phyloP scores from a whole-genome alignment of 306 rosid genomes.

The Sindora glabra region DNA sequence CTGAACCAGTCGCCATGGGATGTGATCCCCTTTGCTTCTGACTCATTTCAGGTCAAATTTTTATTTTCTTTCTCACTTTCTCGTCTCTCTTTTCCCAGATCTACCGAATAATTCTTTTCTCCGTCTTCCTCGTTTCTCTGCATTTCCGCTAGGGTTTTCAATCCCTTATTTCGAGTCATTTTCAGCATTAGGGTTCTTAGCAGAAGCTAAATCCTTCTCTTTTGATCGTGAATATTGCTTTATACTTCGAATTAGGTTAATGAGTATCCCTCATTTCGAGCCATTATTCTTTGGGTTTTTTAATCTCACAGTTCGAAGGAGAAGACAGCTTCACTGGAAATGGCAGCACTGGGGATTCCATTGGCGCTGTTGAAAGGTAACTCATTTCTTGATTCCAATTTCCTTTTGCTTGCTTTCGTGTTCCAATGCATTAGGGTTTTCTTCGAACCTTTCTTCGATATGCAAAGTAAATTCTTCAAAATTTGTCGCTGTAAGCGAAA shows the following conservation, averaged over 20 bases:
- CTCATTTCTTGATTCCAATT: slow-evolving; percentile 5
- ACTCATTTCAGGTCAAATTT: slow-evolving; percentile 42
- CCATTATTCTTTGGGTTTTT: background rate
- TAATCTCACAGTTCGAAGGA: slow-evolving; percentile 30
- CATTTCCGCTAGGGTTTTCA: slow-evolving; percentile 37
- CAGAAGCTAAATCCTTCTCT: slow-evolving; percentile 23
- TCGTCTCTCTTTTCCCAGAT: slow-evolving; percentile 30
- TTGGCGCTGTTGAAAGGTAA: slow-evolving; percentile 59
- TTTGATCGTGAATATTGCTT: background rate
- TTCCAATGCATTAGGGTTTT: slow-evolving; percentile 47
- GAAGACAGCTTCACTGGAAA: slow-evolving; percentile 29
- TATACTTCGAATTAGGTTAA: slow-evolving; percentile 37
- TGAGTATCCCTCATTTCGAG: slow-evolving; percentile 18
- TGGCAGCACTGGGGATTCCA: slow-evolving; percentile 40
- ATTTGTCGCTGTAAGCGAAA: background rate
- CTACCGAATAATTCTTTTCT: slow-evolving; percentile 10
- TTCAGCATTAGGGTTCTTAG: slow-evolving; percentile 40
- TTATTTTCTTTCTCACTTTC: background rate
- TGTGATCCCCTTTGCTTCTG: slow-evolving; percentile 43
- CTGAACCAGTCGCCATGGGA: slow-evolving; percentile 94
- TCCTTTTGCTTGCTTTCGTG: background rate
- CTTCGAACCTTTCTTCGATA: background rate
- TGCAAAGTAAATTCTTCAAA: slow-evolving; percentile 8
- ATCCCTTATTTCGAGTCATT: background rate
- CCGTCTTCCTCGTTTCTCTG: background rate